Percentiles rank a stretch among this genome's conserved stretches.
These are phyloP conservation scores for Diospyros lotus DNA, from an alignment of 148 eudicot species.

Conservation along the genomic window DNA sequence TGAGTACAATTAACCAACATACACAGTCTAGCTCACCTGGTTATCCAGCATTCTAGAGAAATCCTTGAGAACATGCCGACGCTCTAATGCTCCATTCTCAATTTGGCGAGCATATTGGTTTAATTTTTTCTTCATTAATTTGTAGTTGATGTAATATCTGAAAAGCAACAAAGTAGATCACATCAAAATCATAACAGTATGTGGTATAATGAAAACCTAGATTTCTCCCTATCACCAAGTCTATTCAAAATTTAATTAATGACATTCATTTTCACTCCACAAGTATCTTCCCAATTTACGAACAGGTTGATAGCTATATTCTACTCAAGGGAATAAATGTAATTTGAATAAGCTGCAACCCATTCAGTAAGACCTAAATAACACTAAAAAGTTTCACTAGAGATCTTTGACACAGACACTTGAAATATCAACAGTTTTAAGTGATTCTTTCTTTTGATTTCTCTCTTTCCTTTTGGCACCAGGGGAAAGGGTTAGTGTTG, in stretches of 20 bases:
- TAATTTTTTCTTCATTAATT: constrained; percentile 68
- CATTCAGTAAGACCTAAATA: not conserved
- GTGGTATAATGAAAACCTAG: not conserved
- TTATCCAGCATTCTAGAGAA: constrained; percentile 72
- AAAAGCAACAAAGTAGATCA: constrained; percentile 11
- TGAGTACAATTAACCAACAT: not conserved
- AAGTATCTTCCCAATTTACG: not conserved
- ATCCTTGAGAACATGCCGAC: constrained; percentile 58
- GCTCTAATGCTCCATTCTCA: constrained; percentile 45
- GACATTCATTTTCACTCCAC: not conserved
- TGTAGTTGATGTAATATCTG: constrained; percentile 68
- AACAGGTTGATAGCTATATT: not conserved
- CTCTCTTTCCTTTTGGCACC: too few species aligned
- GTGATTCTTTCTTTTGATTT: too few species aligned
- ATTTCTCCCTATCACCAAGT: not conserved
- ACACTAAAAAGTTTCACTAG: too few species aligned
- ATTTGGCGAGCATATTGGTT: constrained; percentile 60
- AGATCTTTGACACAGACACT: not conserved
- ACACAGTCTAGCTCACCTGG: constrained; percentile 32
- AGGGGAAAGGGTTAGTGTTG: too few species aligned
- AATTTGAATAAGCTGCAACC: not conserved
- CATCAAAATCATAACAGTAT: not conserved
- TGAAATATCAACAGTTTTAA: not conserved
- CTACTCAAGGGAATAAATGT: not conserved
- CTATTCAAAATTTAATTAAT: not conserved